Base-by-base conservation (phyloP, 768 basidiomycete genomes). In the Boletus rubroflammeus region DNA sequence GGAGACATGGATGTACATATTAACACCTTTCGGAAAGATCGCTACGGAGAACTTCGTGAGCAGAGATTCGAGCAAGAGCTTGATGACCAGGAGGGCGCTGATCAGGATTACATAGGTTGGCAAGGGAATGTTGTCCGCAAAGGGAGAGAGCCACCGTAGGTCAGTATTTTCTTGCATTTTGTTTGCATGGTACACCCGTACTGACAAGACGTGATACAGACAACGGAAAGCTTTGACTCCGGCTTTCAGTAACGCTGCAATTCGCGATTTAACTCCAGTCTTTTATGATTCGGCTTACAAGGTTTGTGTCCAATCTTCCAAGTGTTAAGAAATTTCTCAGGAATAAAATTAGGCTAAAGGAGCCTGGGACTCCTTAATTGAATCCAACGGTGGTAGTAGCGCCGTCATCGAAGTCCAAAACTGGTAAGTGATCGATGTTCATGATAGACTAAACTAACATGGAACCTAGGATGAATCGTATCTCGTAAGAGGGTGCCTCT, bases 321-420 rank as follows among this genome's bases (percentile, higher is more conserved):
- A 55, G 29, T 23, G 6, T 34, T 8, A 1, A 36, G 9, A 21
- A 6, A 7, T 17, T 7, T 35, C 23, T 19, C 7, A 15, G 11
- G 2, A 23, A 45, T n/a, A 28, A 3, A 9, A 15, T 19, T 35
- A 74, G 72, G 61, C 55, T 8, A 72, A 71, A 63, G 53, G 60
- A 0, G 44, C 53, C 23, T 74, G 73, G 73, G 72, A 74, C 10
- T 49, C 58, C 4, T 42, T 62, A n/a, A 56, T 72, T 3, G 65
- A 69, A 28, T 46, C 62, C 17, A 50, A n/a, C 1, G 57, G 60
- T 1, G 51, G 50, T n/a, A 66, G 60, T 3, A 65, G 70, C 23
- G 64, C 69, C 0, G 34, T 75, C 6, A 76, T 81, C 31, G 78
- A 82, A 40, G 78, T 81, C 13, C 77, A 81, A 54, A 66, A 59